Base-by-base conservation (phyloP, 331 rosid genomes). In the Quercus lobata region DNA sequence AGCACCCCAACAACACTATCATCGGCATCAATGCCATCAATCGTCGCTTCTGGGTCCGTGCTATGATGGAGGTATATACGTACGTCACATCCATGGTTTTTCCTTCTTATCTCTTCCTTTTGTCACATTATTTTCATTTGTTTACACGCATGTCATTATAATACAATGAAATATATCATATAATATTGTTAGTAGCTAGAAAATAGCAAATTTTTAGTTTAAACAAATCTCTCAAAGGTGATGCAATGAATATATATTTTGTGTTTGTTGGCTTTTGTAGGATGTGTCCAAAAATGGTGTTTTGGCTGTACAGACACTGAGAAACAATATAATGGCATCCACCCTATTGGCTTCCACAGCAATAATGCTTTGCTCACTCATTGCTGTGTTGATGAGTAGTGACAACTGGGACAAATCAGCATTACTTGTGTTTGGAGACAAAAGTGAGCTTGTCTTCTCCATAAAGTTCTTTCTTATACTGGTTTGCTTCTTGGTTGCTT, bases 301-400 rank as follows among this genome's bases (percentile, higher is more conserved):
- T 71, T 91, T 93, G 1, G 93, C 99, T 4, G 98, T 95, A 27
- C 99, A 95, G 52, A 91, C 99, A 7, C 78, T 93, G 17, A 80
- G 98, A 49, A 89, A 90, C 91, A 95, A 93, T 80, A 90, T 95
- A 88, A 95, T 95, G 98, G 97, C 96, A 22, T 95, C 98, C 15
- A 90, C 94, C 72, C 97, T 95, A 25, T 76, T 95, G 82, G 99
- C 99, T 10, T 93, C 97, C 6, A 93, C 96, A 7, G 97, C 98
- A 0, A 95, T 93, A 53, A 93, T 89, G 98, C 83, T 95, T 1
- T 83, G 96, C 83, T 93, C 96, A 11, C 82, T 91, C 2, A 91
- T 90, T 1, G 99, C 97, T 1, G 91, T 95, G 4, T 44, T 93
- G 75, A 90, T 95, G 97, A 84, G 83, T 1, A 71, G 82, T 14